Base-by-base conservation (phyloP, 768 basidiomycete species). In the Tricholoma bakamatsutake region DNA sequence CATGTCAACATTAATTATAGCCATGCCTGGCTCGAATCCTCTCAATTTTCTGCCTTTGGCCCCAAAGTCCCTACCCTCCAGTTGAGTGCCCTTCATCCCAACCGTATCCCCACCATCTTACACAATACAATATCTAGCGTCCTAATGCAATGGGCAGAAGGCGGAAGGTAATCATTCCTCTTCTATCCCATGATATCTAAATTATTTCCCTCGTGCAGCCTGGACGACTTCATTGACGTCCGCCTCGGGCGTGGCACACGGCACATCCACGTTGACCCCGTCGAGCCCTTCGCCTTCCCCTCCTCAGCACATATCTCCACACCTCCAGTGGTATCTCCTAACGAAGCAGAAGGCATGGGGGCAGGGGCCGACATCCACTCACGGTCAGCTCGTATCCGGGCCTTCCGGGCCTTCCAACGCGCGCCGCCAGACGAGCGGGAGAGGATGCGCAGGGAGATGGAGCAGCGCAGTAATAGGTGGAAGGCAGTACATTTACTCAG, bases 91-190 rank as follows among this genome's bases (percentile, higher is more conserved):
- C 11, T 24, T 53, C 28, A 13, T 17, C 31, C 51, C 4, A 31
- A 17, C 9, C 30, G 49, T 18, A 34, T 48, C 15, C 42, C 42
- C 27, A 4, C 45, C 18, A 49, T 45, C 52, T 57, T 39, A 56
- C 13, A 45, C 30, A 4, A 11, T 12, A 8, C 10, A 33, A 10
- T 17, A 24, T 13, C 62, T 60, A 93, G 90, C 61, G 84, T 93
- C 9, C 73, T 94, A 21, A 94, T 94, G 93, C 90, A 93, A 73
- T 94, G 88, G 88, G 92, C 92, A 0, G 90, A 94, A 76, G 90
- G 87, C 6, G 92, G 92, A 59, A 84, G 82, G 81, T 79, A 53
- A 45, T 10, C 18, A 33, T 33, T 13, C 11, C n/a, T 35, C 51
- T 18, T 53, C 27, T 42, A 10, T 28, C 17, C 40, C 56, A 27